Percentiles rank a stretch among this genome's conserved stretches.
Evolutionary conservation across 208 protist species (phyloP).

Genomic region (Leishmania turanica): DNA sequence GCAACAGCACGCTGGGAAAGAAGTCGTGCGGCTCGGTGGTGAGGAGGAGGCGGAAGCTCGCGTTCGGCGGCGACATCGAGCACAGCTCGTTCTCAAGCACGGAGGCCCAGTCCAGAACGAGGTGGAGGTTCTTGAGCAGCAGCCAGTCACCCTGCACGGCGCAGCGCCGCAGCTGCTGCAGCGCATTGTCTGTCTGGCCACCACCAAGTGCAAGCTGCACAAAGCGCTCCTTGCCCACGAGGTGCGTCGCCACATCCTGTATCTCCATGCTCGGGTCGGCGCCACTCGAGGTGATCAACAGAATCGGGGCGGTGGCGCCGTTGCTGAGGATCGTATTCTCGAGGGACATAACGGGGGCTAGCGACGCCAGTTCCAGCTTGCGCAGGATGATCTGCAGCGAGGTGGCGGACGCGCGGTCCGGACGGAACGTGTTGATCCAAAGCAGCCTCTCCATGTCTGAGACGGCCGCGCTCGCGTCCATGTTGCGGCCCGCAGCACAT

Average conservation of each 20-base stretch:
- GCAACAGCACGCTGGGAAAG: slow-evolving; percentile 95
- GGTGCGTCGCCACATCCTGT: slow-evolving; percentile 82
- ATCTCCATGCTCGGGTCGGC: slow-evolving; percentile 96
- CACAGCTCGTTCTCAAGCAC: slow-evolving; percentile 94
- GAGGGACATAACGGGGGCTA: slow-evolving; percentile 72
- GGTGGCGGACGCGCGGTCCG: slow-evolving; percentile 94
- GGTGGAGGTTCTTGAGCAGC: slow-evolving; percentile 97
- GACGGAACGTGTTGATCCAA: slow-evolving; percentile 94
- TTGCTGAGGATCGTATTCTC: slow-evolving; percentile 63
- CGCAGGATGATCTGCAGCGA: slow-evolving; percentile 64
- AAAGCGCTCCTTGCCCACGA: slow-evolving; percentile 81
- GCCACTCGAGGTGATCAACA: slow-evolving; percentile 94
- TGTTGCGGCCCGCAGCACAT: not conserved
- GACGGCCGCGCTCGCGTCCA: slow-evolving; percentile 22
- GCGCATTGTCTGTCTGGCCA: slow-evolving; percentile 91
- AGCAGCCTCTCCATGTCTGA: slow-evolving; percentile 94
- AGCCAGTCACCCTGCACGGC: slow-evolving; percentile 92
- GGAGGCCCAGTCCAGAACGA: slow-evolving; percentile 94
- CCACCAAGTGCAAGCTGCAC: slow-evolving; percentile 95
- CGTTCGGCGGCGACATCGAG: slow-evolving; percentile 77
- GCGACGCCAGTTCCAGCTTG: slow-evolving; percentile 65
- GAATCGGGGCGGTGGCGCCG: slow-evolving; percentile 67
- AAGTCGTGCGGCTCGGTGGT: slow-evolving; percentile 94
- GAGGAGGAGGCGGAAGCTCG: slow-evolving; percentile 95
- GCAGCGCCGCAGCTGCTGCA: slow-evolving; percentile 86